Percentiles rank a stretch among this genome's conserved stretches.
These are phyloP conservation scores for Penicillium rolfsii DNA, from an alignment of 2,329 filamentous ascomycete species.

Conservation along the genomic window DNA sequence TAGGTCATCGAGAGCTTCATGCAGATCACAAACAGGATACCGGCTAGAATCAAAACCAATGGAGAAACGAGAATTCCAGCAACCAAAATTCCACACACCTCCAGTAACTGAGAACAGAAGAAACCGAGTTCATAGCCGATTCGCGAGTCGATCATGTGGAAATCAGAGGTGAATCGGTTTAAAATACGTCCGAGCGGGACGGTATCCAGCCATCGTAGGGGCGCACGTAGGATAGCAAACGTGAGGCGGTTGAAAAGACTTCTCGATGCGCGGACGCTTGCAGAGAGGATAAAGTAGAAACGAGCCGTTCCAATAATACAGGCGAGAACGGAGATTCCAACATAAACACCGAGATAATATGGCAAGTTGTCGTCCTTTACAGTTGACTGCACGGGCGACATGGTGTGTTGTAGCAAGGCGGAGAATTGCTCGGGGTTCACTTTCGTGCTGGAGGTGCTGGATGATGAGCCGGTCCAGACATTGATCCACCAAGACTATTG, in stretches of 20 bases:
- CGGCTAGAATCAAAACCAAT: constrained; percentile 65
- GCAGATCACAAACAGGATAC: constrained; percentile 61
- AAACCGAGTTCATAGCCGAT: constrained; percentile 67
- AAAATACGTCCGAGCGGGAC: constrained; percentile 75
- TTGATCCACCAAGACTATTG: constrained; percentile 53
- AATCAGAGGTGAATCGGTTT: constrained; percentile 78
- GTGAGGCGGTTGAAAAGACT: constrained; percentile 69
- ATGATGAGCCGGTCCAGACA: constrained; percentile 48
- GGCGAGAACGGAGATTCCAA: constrained; percentile 60
- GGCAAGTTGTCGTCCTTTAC: constrained; percentile 39
- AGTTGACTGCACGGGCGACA: constrained; percentile 1
- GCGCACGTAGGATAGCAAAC: constrained; percentile 69
- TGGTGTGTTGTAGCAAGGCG: constrained; percentile 23
- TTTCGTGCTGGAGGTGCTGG: constrained; percentile 21
- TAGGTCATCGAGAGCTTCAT: constrained; percentile 56
- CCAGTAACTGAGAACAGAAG: constrained; percentile 62
- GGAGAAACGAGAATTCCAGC: constrained; percentile 62
- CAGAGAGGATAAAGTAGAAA: constrained; percentile 66
- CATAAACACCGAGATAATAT: constrained; percentile 71
- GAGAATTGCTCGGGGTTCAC: constrained; percentile 21
- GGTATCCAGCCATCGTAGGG: constrained; percentile 79
- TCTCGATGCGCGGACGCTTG: constrained; percentile 70
- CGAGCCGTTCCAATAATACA: constrained; percentile 64
- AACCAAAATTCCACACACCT: constrained; percentile 66
- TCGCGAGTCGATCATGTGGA: constrained; percentile 71